These are phyloP conservation scores for Pezicula rhizophila DNA, from an alignment of 2,329 filamentous ascomycete genomes.

Conservation along the genomic window DNA sequence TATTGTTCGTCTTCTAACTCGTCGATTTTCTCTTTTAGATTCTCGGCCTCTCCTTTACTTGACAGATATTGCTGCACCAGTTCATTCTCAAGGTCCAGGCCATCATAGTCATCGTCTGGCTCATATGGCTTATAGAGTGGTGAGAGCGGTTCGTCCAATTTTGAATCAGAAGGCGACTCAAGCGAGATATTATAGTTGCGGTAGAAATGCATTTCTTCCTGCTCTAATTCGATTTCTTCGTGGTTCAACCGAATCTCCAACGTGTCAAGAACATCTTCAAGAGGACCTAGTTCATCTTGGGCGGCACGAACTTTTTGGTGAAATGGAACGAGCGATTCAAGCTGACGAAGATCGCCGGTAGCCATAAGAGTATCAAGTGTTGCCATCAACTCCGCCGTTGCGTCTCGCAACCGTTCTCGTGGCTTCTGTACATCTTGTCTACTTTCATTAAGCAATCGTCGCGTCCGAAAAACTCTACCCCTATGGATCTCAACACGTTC, in stretches of 20 bases:
- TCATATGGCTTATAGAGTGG: slow-evolving; percentile 9
- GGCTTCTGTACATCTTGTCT: slow-evolving; percentile 8
- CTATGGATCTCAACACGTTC: slow-evolving; percentile 14
- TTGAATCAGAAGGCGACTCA: slow-evolving; percentile 1
- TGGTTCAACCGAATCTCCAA: slow-evolving; percentile 11
- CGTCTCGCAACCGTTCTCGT: slow-evolving; percentile 8
- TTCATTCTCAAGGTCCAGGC: slow-evolving; percentile 4
- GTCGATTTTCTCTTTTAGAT: slow-evolving; percentile 10
- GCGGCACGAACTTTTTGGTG: slow-evolving; percentile 11
- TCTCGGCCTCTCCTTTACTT: slow-evolving; percentile 9
- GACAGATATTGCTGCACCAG: slow-evolving; percentile 11
- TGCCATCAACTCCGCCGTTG: not conserved
- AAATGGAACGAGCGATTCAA: slow-evolving; percentile 8
- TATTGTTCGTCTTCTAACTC: slow-evolving; percentile 13
- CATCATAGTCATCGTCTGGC: slow-evolving; percentile 1
- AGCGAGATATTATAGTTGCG: slow-evolving; percentile 6
- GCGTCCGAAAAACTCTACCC: slow-evolving; percentile 11
- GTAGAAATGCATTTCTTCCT: slow-evolving; percentile 18
- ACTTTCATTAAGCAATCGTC: slow-evolving; percentile 5
- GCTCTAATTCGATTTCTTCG: slow-evolving; percentile 15
- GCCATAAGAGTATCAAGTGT: slow-evolving; percentile 11
- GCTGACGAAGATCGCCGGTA: slow-evolving; percentile 3
- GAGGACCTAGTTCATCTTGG: slow-evolving; percentile 14
- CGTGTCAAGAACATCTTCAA: slow-evolving; percentile 11
- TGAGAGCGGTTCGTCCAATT: slow-evolving; percentile 9